Conservation (phyloP, 176 grass and related monocot genomes). For the Hyparrhenia diplandra region DNA sequence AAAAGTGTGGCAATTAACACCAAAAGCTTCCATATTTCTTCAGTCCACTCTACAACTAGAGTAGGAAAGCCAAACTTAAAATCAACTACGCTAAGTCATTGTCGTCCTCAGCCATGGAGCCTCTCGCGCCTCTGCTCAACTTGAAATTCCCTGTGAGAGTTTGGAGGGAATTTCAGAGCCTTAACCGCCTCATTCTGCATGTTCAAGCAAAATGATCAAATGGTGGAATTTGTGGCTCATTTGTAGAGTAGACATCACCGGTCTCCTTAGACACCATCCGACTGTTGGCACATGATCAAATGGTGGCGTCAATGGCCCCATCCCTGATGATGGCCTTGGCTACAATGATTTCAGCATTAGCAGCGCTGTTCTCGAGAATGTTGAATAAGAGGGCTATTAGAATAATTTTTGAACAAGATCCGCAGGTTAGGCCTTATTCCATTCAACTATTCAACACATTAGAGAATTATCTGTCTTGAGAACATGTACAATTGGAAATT, state of each 20-base stretch:
- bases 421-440: no score
- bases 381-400: no score
- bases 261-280: slow-evolving; percentile 68
- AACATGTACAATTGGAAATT: background rate
- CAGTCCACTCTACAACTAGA: background rate
- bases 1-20: slow-evolving; percentile 11
- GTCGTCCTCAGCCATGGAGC: no score
- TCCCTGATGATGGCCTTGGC: slow-evolving; percentile 43
- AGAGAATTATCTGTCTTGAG: no score
- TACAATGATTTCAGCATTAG: no score
- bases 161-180: no score
- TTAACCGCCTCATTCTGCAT: slow-evolving; percentile 65
- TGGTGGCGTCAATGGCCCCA: slow-evolving; percentile 80
- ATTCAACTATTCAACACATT: no score
- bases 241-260: slow-evolving; percentile 11
- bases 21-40: slow-evolving; percentile 21
- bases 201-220: slow-evolving; percentile 92
- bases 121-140: no score
- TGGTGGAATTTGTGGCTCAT: slow-evolving; percentile 77
- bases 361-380: no score
- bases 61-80: background rate
- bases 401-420: no score
- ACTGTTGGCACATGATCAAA: slow-evolving; percentile 73
- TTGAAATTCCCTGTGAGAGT: no score
- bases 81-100: no score